Evolutionary conservation across 2,329 filamentous ascomycete species (phyloP).

Genomic region (Botrytis paeoniae): DNA sequence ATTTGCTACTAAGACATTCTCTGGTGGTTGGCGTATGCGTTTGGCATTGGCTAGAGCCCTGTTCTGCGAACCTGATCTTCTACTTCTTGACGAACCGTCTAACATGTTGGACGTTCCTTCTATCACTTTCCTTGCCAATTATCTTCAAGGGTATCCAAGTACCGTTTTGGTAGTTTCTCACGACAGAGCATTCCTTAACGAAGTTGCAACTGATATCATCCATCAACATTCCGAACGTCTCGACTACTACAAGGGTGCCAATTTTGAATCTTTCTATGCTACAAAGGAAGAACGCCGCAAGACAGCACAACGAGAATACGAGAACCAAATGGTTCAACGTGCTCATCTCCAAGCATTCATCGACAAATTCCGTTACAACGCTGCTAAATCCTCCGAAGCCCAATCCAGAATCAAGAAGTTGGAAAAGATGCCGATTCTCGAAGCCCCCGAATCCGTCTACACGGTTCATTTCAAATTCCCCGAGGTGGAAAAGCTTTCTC

Average conservation of each 20-base stretch:
- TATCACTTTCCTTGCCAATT: constrained; percentile 95
- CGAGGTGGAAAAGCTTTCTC: constrained; percentile 94
- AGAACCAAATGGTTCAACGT: constrained; percentile 93
- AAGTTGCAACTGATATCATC: constrained; percentile 98
- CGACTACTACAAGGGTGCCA: constrained; percentile 97
- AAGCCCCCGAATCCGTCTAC: constrained; percentile 90
- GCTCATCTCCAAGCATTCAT: constrained; percentile 97
- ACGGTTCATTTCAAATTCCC: constrained; percentile 96
- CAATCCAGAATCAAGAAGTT: constrained; percentile 99
- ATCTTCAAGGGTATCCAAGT: constrained; percentile 89
- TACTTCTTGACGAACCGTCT: constrained; percentile 97
- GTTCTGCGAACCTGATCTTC: constrained; percentile 94
- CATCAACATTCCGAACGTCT: constrained; percentile 96
- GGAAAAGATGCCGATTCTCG: constrained; percentile 91
- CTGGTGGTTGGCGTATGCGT: constrained; percentile 99
- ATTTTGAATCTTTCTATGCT: constrained; percentile 96
- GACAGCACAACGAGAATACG: constrained; percentile 94
- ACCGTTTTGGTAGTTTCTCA: constrained; percentile 96
- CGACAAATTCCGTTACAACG: constrained; percentile 99
- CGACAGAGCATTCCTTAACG: constrained; percentile 98
- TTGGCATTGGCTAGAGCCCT: constrained; percentile 89
- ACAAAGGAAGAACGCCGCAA: constrained; percentile 97
- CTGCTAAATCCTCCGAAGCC: constrained; percentile 95
- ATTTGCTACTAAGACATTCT: constrained; percentile 94
- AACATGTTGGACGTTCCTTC: constrained; percentile 99